Base-by-base conservation (phyloP, 2,329 filamentous ascomycete species). In the Aspergillus texensis region DNA sequence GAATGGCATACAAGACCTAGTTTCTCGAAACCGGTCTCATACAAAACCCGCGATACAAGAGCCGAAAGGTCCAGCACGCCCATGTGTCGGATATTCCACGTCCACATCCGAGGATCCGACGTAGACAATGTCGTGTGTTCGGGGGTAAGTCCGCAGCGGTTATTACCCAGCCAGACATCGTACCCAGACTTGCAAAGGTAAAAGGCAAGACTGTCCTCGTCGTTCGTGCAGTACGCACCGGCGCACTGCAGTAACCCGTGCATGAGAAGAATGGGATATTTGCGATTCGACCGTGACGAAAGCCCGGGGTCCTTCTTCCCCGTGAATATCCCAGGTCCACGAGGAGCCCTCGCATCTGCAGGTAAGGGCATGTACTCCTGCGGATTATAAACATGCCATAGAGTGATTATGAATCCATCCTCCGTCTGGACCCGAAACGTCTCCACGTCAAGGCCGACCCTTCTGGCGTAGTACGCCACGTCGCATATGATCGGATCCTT, bases 121-220 rank as follows among this genome's bases (percentile, higher is more conserved):
- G 91, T 88, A 2, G 86, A 79, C 45, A 97, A 85, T 26, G 89
- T 79, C 2, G 84, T 86, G 74, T 98, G 94, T 67, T 88, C 86
- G 0, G 94, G 94, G 0, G 86, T 82, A 77, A 95, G 93, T 1
- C 94, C 94, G 73, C 93, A 96, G 24, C 94, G 86, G 74, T 97
- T 97, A 79, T 97, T 96, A 5, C 94, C 94, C 19, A 97, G 84
- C 94, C 94, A 98, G 45, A 98, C 92, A 75, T 98, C 94, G 77
- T 93, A 97, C 1, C 94, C 94, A 0, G 91, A 89, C 78, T 97
- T 97, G 77, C 91, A 93, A 9, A 98, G 88, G 80, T 90, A 96
- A 78, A 97, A 97, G 0, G 94, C 94, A 9, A 97, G 84, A 30
- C 91, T 94, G 68, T 93, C 88, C 66, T 97, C 93, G 71, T 97